Percentiles rank a stretch among this genome's conserved stretches.
These are phyloP conservation scores for Pelargonium cotyledonis DNA, from an alignment of 441 rosid genomes.

Conservation along the genomic window DNA sequence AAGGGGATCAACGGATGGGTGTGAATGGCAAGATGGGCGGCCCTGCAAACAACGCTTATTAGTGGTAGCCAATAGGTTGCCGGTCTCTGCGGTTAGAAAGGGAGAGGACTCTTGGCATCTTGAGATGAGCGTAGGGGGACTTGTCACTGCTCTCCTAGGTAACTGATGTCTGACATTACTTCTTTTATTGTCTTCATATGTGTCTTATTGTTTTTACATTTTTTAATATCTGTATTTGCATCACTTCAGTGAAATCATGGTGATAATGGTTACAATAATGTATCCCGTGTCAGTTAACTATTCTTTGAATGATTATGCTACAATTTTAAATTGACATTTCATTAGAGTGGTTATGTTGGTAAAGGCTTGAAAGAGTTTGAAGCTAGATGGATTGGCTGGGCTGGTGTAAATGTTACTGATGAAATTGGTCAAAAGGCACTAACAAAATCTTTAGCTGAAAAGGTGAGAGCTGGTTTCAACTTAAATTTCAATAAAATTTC, in stretches of 20 bases:
- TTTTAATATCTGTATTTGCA: slow-evolving; percentile 3
- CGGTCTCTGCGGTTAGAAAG: slow-evolving; percentile 92
- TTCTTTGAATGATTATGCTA: too few species aligned
- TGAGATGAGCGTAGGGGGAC: slow-evolving; percentile 96
- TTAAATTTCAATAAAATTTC: not conserved
- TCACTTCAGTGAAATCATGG: not conserved
- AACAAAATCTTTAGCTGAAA: slow-evolving; percentile 87
- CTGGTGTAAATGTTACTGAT: slow-evolving; percentile 98
- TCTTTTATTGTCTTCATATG: slow-evolving; percentile 20
- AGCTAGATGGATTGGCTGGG: slow-evolving; percentile 99
- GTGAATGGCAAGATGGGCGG: slow-evolving; percentile 57
- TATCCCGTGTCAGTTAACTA: too few species aligned
- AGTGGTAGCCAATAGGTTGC: slow-evolving; percentile 95
- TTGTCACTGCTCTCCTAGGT: slow-evolving; percentile 67
- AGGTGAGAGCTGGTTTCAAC: slow-evolving; percentile 34
- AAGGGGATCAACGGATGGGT: slow-evolving; percentile 37
- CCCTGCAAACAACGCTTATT: slow-evolving; percentile 75
- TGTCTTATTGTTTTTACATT: not conserved
- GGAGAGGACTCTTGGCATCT: slow-evolving; percentile 95
- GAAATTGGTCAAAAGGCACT: slow-evolving; percentile 91
- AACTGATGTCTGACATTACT: not conserved
- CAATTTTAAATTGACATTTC: slow-evolving; percentile 2
- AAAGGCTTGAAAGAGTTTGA: slow-evolving; percentile 96
- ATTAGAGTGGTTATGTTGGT: slow-evolving; percentile 25
- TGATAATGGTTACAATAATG: not conserved